phyloP scores from a whole-genome alignment of 192 early-diverging fungal genomes.

The Coemansia sp. region DNA sequence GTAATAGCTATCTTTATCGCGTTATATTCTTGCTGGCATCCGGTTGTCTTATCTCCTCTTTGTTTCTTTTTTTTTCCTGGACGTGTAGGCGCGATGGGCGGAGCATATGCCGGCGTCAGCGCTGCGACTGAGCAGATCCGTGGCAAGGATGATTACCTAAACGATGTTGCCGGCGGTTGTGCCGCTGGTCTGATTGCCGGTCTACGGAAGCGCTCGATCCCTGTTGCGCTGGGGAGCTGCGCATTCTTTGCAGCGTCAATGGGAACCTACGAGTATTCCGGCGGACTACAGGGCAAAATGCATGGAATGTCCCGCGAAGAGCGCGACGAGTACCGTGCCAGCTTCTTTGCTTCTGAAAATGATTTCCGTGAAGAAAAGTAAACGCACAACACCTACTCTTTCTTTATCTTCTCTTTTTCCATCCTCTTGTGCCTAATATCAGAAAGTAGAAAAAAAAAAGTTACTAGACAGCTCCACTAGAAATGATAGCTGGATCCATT shows the following conservation, averaged over 20 bases:
- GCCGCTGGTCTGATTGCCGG: slow-evolving; percentile 72
- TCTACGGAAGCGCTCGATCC: slow-evolving; percentile 60
- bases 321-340: slow-evolving; percentile 49
- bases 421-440: neutral
- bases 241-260: slow-evolving; percentile 66
- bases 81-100: slow-evolving; percentile 72
- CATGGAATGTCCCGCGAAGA: slow-evolving; percentile 42
- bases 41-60: neutral
- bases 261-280: slow-evolving; percentile 67
- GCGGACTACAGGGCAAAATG: slow-evolving; percentile 51
- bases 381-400: neutral
- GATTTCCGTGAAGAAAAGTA: slow-evolving; percentile 37
- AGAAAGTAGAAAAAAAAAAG: neutral
- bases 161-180: slow-evolving; percentile 72
- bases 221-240: slow-evolving; percentile 64
- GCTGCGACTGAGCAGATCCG: slow-evolving; percentile 60
- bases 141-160: slow-evolving; percentile 69
- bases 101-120: slow-evolving; percentile 73
- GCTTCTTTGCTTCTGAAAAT: slow-evolving; percentile 47
- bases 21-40: neutral
- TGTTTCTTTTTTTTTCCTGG: slow-evolving; percentile 4
- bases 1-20: neutral
- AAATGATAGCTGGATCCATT: slow-evolving; percentile 10
- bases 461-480: slow-evolving; percentile 15
- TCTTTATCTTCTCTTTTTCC: neutral